phyloP scores from a whole-genome alignment of 371 early-diverging fungal genomes.

The Funneliformis caledonium region DNA sequence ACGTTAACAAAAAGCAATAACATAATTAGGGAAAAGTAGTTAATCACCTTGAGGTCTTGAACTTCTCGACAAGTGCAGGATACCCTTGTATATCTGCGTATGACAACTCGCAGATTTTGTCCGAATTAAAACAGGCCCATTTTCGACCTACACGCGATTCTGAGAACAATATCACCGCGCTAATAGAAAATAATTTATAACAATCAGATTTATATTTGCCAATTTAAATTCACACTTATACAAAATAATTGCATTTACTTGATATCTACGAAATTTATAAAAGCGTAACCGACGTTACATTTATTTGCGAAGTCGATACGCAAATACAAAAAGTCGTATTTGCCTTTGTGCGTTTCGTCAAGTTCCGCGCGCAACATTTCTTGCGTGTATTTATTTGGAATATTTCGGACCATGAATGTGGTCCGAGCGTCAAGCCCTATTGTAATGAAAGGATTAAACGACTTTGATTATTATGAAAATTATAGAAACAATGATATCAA shows the following conservation, averaged over 20 bases:
- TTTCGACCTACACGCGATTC: conserved; percentile 78
- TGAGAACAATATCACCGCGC: conserved; percentile 73
- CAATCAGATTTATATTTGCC: background rate
- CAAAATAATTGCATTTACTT: conserved; percentile 46
- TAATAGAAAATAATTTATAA: conserved; percentile 36
- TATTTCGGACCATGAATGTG: conserved; percentile 91
- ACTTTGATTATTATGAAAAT: conserved; percentile 8
- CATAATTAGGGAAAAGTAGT: background rate
- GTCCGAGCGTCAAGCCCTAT: conserved; percentile 69
- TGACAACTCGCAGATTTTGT: conserved; percentile 82
- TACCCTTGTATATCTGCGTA: conserved; percentile 93
- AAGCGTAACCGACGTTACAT: conserved; percentile 90
- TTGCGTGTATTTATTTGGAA: conserved; percentile 90
- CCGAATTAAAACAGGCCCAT: conserved; percentile 87
- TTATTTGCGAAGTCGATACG: conserved; percentile 90
- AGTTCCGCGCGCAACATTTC: conserved; percentile 81
- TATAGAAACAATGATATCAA: background rate
- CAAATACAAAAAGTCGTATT: conserved; percentile 88
- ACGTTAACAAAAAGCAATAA: background rate
- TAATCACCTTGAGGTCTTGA: conserved; percentile 74
- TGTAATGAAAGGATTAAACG: conserved; percentile 37
- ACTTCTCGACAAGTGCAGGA: conserved; percentile 79
- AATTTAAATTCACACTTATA: background rate
- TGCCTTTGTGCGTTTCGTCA: conserved; percentile 74
- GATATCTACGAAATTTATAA: conserved; percentile 82